phyloP scores from a whole-genome alignment of 305 asterid species.

The Solanum hybrid region DNA sequence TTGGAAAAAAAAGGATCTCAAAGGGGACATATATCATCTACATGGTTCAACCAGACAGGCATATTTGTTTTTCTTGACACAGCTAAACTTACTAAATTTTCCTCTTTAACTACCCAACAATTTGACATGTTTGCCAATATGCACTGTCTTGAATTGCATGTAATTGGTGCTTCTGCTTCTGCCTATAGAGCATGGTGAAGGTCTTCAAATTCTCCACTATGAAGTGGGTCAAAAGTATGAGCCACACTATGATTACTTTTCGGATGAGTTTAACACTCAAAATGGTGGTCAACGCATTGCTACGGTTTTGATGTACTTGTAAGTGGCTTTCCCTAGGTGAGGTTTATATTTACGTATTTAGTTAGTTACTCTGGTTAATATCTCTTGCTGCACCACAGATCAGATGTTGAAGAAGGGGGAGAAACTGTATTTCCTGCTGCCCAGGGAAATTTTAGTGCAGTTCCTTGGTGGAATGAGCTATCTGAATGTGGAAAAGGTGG shows the following conservation, averaged over 20 bases:
- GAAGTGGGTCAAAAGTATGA: slow-evolving; percentile 95
- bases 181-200: slow-evolving; percentile 76
- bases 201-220: slow-evolving; percentile 89
- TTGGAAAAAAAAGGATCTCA: neutral
- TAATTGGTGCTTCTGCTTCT: slow-evolving; percentile 11
- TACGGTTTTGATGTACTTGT: slow-evolving; percentile 96
- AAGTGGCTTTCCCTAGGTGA: slow-evolving; percentile 31
- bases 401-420: slow-evolving; percentile 99
- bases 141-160: neutral
- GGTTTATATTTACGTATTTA: neutral
- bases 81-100: neutral
- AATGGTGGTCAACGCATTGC: slow-evolving; percentile 98
- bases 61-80: neutral
- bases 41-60: neutral
- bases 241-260: slow-evolving; percentile 90
- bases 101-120: neutral
- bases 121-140: neutral
- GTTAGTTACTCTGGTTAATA: slow-evolving; percentile 1
- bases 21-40: neutral
- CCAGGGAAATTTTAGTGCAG: slow-evolving; percentile 67
- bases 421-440: slow-evolving; percentile 97
- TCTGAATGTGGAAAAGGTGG: slow-evolving; percentile 94
- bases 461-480: slow-evolving; percentile 90
- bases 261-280: slow-evolving; percentile 70
- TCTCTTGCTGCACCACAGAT: slow-evolving; percentile 37